Conservation (phyloP, 2,329 filamentous ascomycete genomes). For the Colletotrichum sidae region DNA sequence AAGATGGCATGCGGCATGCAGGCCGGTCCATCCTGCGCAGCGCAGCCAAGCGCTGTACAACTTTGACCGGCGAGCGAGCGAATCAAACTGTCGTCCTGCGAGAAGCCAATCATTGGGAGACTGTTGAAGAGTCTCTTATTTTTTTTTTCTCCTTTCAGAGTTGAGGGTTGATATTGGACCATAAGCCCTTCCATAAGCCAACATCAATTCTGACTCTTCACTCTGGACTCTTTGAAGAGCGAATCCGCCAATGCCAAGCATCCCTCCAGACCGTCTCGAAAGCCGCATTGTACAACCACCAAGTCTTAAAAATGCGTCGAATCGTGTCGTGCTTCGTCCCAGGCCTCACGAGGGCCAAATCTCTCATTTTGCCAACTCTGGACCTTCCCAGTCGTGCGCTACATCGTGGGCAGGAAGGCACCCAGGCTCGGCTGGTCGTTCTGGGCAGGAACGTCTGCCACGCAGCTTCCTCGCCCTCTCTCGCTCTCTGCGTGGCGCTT, state of each 20-base stretch:
- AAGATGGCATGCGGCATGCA: no score
- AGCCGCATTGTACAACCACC: constrained; percentile 10
- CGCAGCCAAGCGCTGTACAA: neutral
- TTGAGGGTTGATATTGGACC: no score
- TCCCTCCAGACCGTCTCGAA: neutral
- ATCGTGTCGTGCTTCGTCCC: neutral
- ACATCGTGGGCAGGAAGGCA: no score
- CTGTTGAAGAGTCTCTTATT: no score
- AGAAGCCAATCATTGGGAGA: neutral
- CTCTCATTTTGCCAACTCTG: neutral
- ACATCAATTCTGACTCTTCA: neutral
- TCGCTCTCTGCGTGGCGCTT: no score
- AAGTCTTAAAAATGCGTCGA: constrained; percentile 4
- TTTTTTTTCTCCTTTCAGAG: no score
- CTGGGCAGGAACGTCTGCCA: no score
- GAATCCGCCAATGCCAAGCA: neutral
- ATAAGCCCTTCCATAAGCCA: neutral
- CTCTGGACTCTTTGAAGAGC: neutral
- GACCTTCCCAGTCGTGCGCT: constrained; percentile 19
- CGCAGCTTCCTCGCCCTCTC: no score
- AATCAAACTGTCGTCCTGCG: neutral
- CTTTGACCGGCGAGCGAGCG: neutral
- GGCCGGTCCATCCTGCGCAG: neutral
- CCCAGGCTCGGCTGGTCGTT: no score
- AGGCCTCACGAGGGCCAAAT: neutral